Base-by-base conservation (phyloP, 345 rosid genomes). In the Geranium rotundifolium region DNA sequence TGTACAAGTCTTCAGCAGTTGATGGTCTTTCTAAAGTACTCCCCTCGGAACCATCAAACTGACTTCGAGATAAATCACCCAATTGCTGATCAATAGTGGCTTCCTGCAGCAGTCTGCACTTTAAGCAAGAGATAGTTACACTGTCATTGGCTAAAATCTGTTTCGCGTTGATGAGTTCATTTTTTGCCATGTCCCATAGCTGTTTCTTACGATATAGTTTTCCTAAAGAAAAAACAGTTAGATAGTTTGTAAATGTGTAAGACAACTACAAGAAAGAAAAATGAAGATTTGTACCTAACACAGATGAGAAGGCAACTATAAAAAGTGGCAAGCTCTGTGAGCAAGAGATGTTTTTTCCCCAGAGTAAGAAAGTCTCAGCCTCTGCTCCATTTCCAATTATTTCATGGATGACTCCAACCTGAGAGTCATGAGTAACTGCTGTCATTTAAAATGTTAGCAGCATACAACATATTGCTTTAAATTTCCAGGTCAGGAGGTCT, bases 401-500 rank as follows among this genome's bases (percentile, higher is more conserved):
- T 74, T 93, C 99, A 77, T 80, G 73, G 63, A 86, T 71, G 57
- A 69, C 63, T 64, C 91, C 99, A 65, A 93, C 84, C 98, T 92
- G 78, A 67, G 57, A 18, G 4, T 34, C 55, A 64, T 55, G 9
- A 55, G 20, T n/a, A 2, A 55, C 20, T 16, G 17, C 19, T 55
- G 20, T 55, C 57, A 55, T 9, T 55, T n/a, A 50, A 56, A 58
- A 18, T 19, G 34, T 54, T 46, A 54, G 19, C 57, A 56, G 37
- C 54, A 62, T 34, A 27, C 63, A 3, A 71, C 67, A 65, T 67
- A 63, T 16, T 60, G 63, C 29, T 41, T 71, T 56, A 73, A 27
- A 63, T 54, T 56, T 4, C 19, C 54, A 63, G 39, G 49, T 39
- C 17, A 65, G 49, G 19, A 65, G 49, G 34, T 17, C 20, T 8